Evolutionary conservation across 2,329 filamentous ascomycete genomes (phyloP), one percentile per base, ranked within the genome.

Genomic region (Calycina herbarum): DNA sequence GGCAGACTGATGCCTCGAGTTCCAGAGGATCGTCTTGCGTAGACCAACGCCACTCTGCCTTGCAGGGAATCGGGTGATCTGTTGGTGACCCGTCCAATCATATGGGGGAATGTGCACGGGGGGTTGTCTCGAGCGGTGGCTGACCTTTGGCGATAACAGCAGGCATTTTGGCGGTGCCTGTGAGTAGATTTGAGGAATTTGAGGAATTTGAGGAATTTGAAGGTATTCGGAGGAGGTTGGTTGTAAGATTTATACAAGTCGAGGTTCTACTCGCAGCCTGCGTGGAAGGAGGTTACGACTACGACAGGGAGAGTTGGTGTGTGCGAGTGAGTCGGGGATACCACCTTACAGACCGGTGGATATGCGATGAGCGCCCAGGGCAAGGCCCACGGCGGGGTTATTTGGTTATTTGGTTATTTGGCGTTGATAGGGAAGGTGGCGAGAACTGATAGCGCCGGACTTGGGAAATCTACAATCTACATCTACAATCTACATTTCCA

Each of bases 101-200:
- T 27, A 35, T 59, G 48, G 54, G 62, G 58, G 63, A 45, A 57
- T 35, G 29, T 61, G 63, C 45, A 33, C 17, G 17, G 62, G 51
- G 59, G 35, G 40, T 38, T 54, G 24, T 62, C 29, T 54, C 29
- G 15, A 29, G 31, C 8, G 10, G 35, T 66, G 64, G 62, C 72
- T 72, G 54, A 74, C 73, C 73, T 74, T 74, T 74, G 31, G 67
- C 71, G 11, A 68, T 70, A n/a, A 72, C 67, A 54, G 66, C 68
- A 63, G 73, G 71, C 72, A 74, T 74, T 65, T 67, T 69, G 64
- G 40, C 40, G 29, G 33, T 67, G 63, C 63, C 66, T 51, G 40
- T 24, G 42, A 45, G 24, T 61, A 24, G 54, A 1, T 27, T 13
- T 29, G 24, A 20, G 5, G 51, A 7, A 20, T 56, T 11, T 20